Base-by-base conservation (phyloP, 495 filamentous ascomycete species). In the Tuber umbilicatum region DNA sequence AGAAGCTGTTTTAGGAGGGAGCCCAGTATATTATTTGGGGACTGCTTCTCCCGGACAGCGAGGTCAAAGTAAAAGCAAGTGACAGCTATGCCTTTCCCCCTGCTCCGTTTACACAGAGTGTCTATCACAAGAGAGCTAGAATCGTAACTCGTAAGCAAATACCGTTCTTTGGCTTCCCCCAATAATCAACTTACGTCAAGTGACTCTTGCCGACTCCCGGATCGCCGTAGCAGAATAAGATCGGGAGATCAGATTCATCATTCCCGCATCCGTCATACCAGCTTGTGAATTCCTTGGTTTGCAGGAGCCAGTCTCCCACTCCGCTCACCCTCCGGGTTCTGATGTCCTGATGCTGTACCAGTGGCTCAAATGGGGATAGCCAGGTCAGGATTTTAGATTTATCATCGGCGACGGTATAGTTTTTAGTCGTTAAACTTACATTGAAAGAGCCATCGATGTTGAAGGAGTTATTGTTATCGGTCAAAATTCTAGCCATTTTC, bases 401-500 rank as follows among this genome's bases (percentile, higher is more conserved):
- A 16, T 64, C 12, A 31, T 64, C 3, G 14, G n/a, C 10, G 5
- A 16, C n/a, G 10, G n/a, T 1, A 31, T 31, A 31, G 55, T 14
- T 64, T n/a, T 40, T 40, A 7, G 3, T 40, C 1, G 42, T 43
- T 1, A 14, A n/a, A n/a, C n/a, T 43, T 0, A 19, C 17, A 19
- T 43, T 43, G 42, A 43, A 43, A 43, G 42, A 43, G 14, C 42
- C 10, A 43, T 43, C 0, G 42, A 43, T 19, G 17, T 43, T 43
- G 14, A 19, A 43, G 14, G 42, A 43, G 42, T 43, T 10, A 43
- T 19, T 43, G 42, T 43, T 43, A 43, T 43, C 4, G 4, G 14
- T 12, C 42, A 0, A 43, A 10, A 19, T 43, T 43, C 14, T 16
- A 43, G 85, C 19, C 60, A 12, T 64, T 14, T 55, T 37, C 35